Conservation (phyloP, 2,329 filamentous ascomycete genomes). For the Tolypocladium inflatum region DNA sequence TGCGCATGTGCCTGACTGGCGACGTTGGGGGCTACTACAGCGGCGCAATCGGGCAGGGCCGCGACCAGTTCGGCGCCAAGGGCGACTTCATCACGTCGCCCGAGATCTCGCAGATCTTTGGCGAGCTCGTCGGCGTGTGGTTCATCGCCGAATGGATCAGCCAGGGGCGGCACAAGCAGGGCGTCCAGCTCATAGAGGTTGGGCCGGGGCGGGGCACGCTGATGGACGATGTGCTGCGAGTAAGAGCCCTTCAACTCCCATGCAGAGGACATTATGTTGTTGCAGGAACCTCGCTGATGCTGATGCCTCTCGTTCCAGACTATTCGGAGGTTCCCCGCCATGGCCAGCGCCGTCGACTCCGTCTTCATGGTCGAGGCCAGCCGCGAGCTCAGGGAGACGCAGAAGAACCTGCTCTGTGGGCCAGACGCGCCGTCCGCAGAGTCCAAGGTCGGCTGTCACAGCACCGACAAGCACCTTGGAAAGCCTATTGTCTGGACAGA, state of each 20-base stretch:
- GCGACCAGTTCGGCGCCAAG: conserved; percentile 84
- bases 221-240: conserved; percentile 92
- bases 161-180: conserved; percentile 64
- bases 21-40: conserved; percentile 93
- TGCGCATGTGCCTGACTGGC: conserved; percentile 96
- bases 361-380: conserved; percentile 96
- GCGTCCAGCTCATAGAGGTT: conserved; percentile 85
- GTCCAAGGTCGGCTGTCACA: conserved; percentile 63
- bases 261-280: too few relatives aligned
- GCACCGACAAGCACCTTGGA: conserved; percentile 64
- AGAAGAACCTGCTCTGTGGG: conserved; percentile 76
- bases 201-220: conserved; percentile 89
- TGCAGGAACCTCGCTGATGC: background rate
- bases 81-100: conserved; percentile 97
- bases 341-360: conserved; percentile 69
- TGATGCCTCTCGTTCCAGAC: conserved; percentile 42
- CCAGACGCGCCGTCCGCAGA: conserved; percentile 56
- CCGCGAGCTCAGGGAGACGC: conserved; percentile 61
- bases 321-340: conserved; percentile 69
- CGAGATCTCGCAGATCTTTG: conserved; percentile 95
- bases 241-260: conserved; percentile 30
- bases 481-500: conserved; percentile 85
- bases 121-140: conserved; percentile 90
- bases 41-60: conserved; percentile 52
- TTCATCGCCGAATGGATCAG: conserved; percentile 94